These are phyloP conservation scores for Onygena corvina DNA, from an alignment of 2,329 filamentous ascomycete species.

Conservation along the genomic window DNA sequence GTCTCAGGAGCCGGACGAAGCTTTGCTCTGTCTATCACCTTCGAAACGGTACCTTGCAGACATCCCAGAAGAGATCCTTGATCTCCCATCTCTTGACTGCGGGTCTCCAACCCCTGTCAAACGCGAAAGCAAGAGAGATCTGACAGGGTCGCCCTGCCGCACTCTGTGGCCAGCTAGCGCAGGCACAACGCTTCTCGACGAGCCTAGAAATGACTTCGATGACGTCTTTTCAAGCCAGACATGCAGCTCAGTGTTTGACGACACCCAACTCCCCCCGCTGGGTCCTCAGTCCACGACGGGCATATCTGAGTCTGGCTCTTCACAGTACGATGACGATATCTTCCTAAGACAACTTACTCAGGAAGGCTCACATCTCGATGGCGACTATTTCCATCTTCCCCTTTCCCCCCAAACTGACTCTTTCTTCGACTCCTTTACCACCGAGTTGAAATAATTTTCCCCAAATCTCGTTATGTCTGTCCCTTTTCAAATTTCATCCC, in stretches of 20 bases:
- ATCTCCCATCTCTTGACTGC: constrained; percentile 19
- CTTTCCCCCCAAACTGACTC: constrained; percentile 13
- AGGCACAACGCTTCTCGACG: constrained; percentile 26
- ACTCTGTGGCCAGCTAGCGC: constrained; percentile 29
- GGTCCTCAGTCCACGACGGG: constrained; percentile 22
- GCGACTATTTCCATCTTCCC: constrained; percentile 10
- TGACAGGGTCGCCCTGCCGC: constrained; percentile 18
- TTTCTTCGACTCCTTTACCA: constrained; percentile 13
- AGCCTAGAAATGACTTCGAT: constrained; percentile 26
- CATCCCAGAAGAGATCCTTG: constrained; percentile 23
- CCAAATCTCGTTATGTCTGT: not conserved
- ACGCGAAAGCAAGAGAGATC: not conserved
- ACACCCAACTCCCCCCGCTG: constrained; percentile 24
- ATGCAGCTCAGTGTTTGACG: constrained; percentile 20
- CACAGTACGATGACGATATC: constrained; percentile 27
- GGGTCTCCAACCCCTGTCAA: constrained; percentile 14
- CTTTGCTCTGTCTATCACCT: constrained; percentile 27
- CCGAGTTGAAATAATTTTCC: constrained; percentile 3
- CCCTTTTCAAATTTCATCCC: too few species aligned
- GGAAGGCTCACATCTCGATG: constrained; percentile 9
- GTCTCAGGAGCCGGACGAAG: constrained; percentile 30
- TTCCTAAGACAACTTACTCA: constrained; percentile 23
- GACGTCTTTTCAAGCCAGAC: constrained; percentile 32
- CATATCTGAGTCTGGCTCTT: constrained; percentile 27
- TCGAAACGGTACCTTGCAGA: constrained; percentile 22